These are phyloP conservation scores for Apium graveolens DNA, from an alignment of 129 eudicot genomes.

Conservation along the genomic window DNA sequence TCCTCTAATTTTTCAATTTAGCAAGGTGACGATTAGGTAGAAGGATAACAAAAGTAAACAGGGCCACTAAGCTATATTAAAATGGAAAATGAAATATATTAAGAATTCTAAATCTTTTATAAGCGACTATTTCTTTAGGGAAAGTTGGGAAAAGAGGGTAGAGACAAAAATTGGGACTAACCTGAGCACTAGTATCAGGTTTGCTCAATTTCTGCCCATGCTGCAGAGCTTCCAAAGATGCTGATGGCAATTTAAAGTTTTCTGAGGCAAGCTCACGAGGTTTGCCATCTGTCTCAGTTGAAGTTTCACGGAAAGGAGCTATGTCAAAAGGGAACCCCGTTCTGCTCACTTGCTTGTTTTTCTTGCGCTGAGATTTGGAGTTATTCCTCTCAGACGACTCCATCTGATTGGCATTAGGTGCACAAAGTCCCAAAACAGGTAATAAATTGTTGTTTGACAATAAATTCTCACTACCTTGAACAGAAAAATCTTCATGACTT, in stretches of 20 bases:
- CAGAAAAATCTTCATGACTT: conserved; percentile 15
- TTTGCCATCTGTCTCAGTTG: conserved; percentile 30
- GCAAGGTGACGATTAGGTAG: background rate
- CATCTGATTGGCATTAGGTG: conserved; percentile 72
- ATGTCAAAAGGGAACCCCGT: conserved; percentile 51
- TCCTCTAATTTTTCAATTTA: background rate
- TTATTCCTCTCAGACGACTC: conserved; percentile 37
- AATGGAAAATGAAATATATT: background rate
- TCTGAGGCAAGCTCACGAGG: conserved; percentile 20
- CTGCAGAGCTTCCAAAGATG: conserved; percentile 21
- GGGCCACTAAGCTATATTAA: background rate
- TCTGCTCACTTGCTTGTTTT: conserved; percentile 30
- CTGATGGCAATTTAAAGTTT: conserved; percentile 28
- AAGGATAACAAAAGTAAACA: background rate
- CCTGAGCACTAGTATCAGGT: conserved; percentile 32
- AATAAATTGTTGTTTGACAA: conserved; percentile 24
- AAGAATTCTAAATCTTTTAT: too few species aligned
- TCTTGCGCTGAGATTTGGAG: conserved; percentile 37
- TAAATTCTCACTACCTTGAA: conserved; percentile 18
- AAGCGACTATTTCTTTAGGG: background rate
- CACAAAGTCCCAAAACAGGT: conserved; percentile 82
- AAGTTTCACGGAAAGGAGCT: conserved; percentile 31
- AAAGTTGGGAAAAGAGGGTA: background rate
- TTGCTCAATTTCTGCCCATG: conserved; percentile 20
- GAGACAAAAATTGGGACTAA: conserved; percentile 37